Conservation (phyloP, 352 stramenopile species). For the Globisporangium perplexum region DNA sequence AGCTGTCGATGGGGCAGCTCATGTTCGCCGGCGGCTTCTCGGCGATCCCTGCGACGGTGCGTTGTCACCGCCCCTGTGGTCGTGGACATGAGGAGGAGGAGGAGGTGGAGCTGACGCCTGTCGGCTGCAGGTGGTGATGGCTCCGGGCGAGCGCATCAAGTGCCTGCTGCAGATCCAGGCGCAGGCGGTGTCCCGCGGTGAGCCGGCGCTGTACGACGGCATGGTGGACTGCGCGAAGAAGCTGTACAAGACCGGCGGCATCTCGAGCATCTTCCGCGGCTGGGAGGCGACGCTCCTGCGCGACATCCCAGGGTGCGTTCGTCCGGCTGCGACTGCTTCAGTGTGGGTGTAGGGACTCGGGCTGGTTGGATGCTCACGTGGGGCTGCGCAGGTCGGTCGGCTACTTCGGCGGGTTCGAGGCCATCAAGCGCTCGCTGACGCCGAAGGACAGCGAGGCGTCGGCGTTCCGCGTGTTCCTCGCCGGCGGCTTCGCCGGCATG, state of each 20-base stretch:
- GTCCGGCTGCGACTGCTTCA: background rate
- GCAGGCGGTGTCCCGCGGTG: conserved; percentile 67
- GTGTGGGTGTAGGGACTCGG: background rate
- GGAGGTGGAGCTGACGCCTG: background rate
- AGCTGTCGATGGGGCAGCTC: conserved; percentile 76
- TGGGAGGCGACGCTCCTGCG: conserved; percentile 93
- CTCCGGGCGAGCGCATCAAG: conserved; percentile 96
- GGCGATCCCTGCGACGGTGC: conserved; percentile 70
- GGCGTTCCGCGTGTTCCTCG: conserved; percentile 87
- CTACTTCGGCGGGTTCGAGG: conserved; percentile 95
- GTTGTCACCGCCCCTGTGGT: background rate
- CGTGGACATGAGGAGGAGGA: too few relatives aligned
- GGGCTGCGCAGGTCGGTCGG: conserved; percentile 65
- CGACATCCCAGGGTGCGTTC: conserved; percentile 89
- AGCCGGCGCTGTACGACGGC: conserved; percentile 89
- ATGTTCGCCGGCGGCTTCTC: conserved; percentile 90
- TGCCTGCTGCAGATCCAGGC: conserved; percentile 93
- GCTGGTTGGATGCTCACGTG: background rate
- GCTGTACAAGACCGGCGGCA: conserved; percentile 88
- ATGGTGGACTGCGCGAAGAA: conserved; percentile 95
- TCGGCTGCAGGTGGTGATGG: conserved; percentile 89
- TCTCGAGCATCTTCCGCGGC: conserved; percentile 93
- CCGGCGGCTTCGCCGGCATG: conserved; percentile 91
- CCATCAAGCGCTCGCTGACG: conserved; percentile 86
- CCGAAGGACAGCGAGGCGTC: conserved; percentile 74